phyloP scores from a whole-genome alignment of 805 yeast species.

The Torulaspora microellipsoides region DNA sequence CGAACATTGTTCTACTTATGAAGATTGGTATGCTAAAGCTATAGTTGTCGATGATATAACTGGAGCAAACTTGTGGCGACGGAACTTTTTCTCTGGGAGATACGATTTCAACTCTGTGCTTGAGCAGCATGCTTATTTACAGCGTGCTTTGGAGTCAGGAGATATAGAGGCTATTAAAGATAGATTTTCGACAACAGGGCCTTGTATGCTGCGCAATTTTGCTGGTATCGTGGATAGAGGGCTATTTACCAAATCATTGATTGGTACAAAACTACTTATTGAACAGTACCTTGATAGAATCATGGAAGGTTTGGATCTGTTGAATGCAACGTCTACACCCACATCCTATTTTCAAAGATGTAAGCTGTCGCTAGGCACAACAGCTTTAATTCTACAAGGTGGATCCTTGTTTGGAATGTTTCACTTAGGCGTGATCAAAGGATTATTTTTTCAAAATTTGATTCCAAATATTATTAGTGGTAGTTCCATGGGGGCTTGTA shows the following conservation, averaged over 20 bases:
- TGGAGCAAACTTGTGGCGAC: constrained; percentile 65
- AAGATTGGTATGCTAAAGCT: constrained; percentile 65
- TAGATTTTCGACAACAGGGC: constrained; percentile 67
- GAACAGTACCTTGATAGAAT: constrained; percentile 66
- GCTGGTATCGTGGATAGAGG: constrained; percentile 83
- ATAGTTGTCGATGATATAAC: constrained; percentile 46
- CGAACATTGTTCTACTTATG: constrained; percentile 51
- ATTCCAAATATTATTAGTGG: constrained; percentile 87
- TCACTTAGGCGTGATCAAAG: constrained; percentile 88
- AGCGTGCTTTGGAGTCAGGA: constrained; percentile 50
- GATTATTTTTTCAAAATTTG: constrained; percentile 66
- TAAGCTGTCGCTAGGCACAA: constrained; percentile 80
- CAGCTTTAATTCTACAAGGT: constrained; percentile 89
- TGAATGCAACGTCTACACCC: constrained; percentile 51
- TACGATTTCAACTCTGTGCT: constrained; percentile 83
- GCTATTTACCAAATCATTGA: constrained; percentile 72
- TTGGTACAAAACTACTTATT: constrained; percentile 84
- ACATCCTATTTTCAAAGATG: constrained; percentile 77
- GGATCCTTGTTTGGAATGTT: constrained; percentile 93
- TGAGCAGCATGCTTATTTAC: constrained; percentile 60
- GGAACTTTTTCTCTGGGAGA: constrained; percentile 71
- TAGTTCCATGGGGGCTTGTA: constrained; percentile 89
- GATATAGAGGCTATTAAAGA: constrained; percentile 60
- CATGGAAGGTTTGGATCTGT: constrained; percentile 63
- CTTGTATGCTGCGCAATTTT: constrained; percentile 68